Conservation (phyloP, 495 filamentous ascomycete genomes). For the Hypoxylon fragiforme region DNA sequence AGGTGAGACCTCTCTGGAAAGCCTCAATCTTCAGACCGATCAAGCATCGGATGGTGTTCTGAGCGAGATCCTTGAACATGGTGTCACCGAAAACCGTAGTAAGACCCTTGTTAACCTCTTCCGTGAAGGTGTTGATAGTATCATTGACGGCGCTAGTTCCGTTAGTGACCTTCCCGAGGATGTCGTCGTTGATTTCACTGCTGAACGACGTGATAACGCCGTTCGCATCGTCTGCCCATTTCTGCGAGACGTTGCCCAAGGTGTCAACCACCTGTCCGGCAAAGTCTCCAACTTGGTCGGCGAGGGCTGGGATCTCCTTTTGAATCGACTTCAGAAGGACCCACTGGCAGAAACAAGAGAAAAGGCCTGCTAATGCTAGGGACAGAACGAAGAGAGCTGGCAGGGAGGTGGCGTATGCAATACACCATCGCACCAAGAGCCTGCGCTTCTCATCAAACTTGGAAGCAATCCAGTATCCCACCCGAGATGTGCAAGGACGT, state of each 20-base stretch:
- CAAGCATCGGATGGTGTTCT: slow-evolving; percentile 73
- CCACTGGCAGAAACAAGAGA: slow-evolving; percentile 83
- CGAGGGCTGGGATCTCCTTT: slow-evolving; percentile 74
- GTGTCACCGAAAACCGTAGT: slow-evolving; percentile 81
- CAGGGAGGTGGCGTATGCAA: slow-evolving; percentile 83
- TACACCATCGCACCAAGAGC: slow-evolving; percentile 76
- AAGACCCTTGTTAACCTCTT: slow-evolving; percentile 69
- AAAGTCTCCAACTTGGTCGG: slow-evolving; percentile 77
- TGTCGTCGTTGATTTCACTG: slow-evolving; percentile 73
- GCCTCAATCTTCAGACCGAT: slow-evolving; percentile 74
- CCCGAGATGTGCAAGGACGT: slow-evolving; percentile 68
- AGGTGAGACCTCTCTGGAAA: slow-evolving; percentile 83
- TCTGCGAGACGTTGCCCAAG: slow-evolving; percentile 70
- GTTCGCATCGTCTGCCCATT: slow-evolving; percentile 81
- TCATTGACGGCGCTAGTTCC: slow-evolving; percentile 79
- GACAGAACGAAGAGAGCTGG: slow-evolving; percentile 87
- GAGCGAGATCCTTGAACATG: slow-evolving; percentile 69
- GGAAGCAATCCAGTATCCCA: slow-evolving; percentile 73
- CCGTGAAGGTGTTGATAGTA: slow-evolving; percentile 80
- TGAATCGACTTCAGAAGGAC: slow-evolving; percentile 73
- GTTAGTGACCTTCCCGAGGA: slow-evolving; percentile 88
- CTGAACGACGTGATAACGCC: slow-evolving; percentile 67
- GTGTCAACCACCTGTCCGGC: slow-evolving; percentile 74
- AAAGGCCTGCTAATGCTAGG: slow-evolving; percentile 81
- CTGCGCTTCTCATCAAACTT: slow-evolving; percentile 69